phyloP scores from a whole-genome alignment of 2,329 filamentous ascomycete genomes.

The Fusarium equiseti region DNA sequence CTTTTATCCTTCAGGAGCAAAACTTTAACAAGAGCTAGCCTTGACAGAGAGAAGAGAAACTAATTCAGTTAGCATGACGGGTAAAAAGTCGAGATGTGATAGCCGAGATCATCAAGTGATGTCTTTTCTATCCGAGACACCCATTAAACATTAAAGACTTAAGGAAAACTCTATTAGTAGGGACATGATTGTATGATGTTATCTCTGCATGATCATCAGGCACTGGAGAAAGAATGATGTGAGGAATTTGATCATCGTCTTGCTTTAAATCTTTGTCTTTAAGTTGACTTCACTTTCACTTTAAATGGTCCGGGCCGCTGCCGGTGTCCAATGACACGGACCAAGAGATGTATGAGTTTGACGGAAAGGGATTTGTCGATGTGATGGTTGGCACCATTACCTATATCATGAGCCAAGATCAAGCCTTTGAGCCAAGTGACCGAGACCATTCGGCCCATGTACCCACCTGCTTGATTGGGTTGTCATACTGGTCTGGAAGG shows the following conservation, averaged over 20 bases:
- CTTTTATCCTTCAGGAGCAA: background rate
- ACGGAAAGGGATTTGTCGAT: constrained; percentile 8
- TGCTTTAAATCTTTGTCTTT: background rate
- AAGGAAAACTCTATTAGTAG: constrained; percentile 22
- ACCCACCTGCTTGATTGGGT: constrained; percentile 33
- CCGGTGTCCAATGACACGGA: constrained; percentile 28
- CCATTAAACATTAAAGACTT: background rate
- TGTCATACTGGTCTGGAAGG: constrained; percentile 17
- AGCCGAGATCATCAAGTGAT: constrained; percentile 15
- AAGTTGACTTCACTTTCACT: constrained; percentile 1
- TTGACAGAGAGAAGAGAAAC: background rate
- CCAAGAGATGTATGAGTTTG: background rate
- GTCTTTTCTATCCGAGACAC: constrained; percentile 8
- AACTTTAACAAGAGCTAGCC: constrained; percentile 12
- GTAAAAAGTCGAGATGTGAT: constrained; percentile 30
- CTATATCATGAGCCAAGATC: constrained; percentile 3
- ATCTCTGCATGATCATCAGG: constrained; percentile 34
- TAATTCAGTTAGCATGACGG: constrained; percentile 6
- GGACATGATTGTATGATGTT: constrained; percentile 20
- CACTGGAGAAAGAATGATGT: constrained; percentile 15
- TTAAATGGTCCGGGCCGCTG: constrained; percentile 31
- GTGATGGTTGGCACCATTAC: constrained; percentile 8
- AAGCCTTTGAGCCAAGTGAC: constrained; percentile 9
- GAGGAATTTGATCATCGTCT: constrained; percentile 39
- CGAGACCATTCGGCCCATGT: constrained; percentile 28